Evolutionary conservation across 2,329 filamentous ascomycete species (phyloP).

Genomic region (Verticillium albo-atrum): DNA sequence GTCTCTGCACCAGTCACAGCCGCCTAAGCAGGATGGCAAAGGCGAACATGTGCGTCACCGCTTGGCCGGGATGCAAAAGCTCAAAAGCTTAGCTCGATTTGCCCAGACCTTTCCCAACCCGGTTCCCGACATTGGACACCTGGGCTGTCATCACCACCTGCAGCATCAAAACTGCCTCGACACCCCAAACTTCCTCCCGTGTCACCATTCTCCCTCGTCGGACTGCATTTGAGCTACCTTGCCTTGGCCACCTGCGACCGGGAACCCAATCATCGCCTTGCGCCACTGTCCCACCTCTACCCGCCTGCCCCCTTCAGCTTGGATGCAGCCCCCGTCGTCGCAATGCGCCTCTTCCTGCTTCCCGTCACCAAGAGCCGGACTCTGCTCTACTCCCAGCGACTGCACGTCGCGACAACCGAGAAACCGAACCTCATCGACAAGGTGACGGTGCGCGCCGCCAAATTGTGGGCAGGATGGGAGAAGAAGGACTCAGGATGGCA

Average conservation of each 20-base stretch:
- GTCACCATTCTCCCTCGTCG: background rate
- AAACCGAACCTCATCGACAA: constrained; percentile 61
- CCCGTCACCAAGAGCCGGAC: constrained; percentile 89
- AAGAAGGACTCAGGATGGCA: constrained; percentile 82
- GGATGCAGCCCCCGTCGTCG: background rate
- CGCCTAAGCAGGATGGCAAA: background rate
- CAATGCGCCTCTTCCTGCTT: constrained; percentile 89
- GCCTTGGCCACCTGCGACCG: too few relatives aligned
- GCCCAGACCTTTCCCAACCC: background rate
- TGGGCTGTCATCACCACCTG: background rate
- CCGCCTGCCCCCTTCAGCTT: background rate
- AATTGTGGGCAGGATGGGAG: constrained; percentile 85
- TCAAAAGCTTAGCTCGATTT: constrained; percentile 1
- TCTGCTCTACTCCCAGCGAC: constrained; percentile 84
- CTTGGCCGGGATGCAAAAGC: constrained; percentile 2
- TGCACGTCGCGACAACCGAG: constrained; percentile 51
- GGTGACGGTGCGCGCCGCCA: constrained; percentile 64
- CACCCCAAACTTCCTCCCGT: background rate
- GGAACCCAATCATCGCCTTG: too few relatives aligned
- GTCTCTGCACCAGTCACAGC: background rate
- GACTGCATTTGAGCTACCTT: too few relatives aligned
- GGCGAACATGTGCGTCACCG: constrained; percentile 6
- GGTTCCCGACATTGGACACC: background rate
- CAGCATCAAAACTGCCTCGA: background rate
- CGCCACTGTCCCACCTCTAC: too few relatives aligned